These are phyloP conservation scores for Clonostachys rosea DNA, from an alignment of 2,329 filamentous ascomycete genomes.

Conservation along the genomic window DNA sequence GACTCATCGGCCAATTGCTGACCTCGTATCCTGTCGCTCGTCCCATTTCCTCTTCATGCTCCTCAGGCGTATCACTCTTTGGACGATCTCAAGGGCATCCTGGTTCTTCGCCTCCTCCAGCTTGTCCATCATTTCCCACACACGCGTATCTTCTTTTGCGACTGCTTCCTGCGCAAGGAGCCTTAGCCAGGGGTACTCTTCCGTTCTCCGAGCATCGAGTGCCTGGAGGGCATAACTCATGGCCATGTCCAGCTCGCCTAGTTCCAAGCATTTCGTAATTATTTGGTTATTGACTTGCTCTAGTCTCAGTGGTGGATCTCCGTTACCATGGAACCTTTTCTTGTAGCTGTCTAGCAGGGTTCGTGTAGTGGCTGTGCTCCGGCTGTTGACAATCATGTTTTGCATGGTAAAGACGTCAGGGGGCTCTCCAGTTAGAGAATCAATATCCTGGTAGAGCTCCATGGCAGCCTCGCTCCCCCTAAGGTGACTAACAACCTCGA, in stretches of 20 bases:
- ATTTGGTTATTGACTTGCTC: slow-evolving; percentile 14
- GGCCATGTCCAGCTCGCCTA: slow-evolving; percentile 22
- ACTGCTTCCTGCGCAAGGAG: slow-evolving; percentile 11
- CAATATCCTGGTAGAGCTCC: slow-evolving; percentile 20
- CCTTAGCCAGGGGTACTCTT: not conserved
- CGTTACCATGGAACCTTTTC: slow-evolving; percentile 7
- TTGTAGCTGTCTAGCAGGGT: slow-evolving; percentile 21
- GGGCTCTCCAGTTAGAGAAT: slow-evolving; percentile 16
- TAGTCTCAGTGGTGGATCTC: slow-evolving; percentile 5
- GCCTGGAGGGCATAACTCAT: slow-evolving; percentile 17
- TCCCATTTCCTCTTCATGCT: too few relatives aligned
- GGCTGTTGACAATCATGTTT: slow-evolving; percentile 20
- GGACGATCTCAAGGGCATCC: slow-evolving; percentile 10
- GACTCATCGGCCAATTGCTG: too few relatives aligned
- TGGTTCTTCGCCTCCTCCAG: slow-evolving; percentile 11
- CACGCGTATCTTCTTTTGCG: slow-evolving; percentile 18
- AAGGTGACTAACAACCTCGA: slow-evolving; percentile 23
- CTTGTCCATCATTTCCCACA: slow-evolving; percentile 24
- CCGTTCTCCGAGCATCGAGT: too few relatives aligned
- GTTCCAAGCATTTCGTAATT: slow-evolving; percentile 18
- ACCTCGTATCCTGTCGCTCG: too few relatives aligned
- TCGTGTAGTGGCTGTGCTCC: slow-evolving; percentile 12
- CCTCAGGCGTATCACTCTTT: slow-evolving; percentile 14
- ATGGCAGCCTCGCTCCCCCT: slow-evolving; percentile 21
- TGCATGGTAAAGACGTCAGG: slow-evolving; percentile 17